phyloP scores from a whole-genome alignment of 306 rosid species.

The Citrullus mucosospermus region DNA sequence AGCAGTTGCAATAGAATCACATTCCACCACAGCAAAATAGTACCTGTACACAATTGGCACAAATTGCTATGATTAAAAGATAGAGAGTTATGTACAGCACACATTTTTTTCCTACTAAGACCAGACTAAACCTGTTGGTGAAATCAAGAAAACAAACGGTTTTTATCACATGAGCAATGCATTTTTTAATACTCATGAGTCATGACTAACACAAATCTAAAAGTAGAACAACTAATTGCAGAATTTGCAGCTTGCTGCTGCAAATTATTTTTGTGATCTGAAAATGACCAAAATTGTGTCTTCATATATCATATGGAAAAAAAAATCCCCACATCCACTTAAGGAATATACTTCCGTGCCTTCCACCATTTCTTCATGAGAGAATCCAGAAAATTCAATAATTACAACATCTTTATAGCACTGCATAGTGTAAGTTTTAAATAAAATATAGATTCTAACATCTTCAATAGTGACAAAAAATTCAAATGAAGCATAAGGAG shows the following conservation, averaged over 20 bases:
- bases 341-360: neutral
- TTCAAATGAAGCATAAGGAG: neutral
- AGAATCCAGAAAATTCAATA: neutral
- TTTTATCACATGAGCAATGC: neutral
- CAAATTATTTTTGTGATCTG: neutral
- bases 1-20: constrained; percentile 67
- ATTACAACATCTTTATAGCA: neutral
- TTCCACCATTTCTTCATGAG: neutral
- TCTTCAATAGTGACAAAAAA: neutral
- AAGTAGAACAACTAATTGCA: neutral
- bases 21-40: constrained; percentile 76
- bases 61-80: neutral
- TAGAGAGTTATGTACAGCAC: neutral
- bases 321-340: neutral
- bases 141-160: neutral
- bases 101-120: neutral
- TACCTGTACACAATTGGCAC: constrained; percentile 30
- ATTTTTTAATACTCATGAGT: neutral
- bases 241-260: neutral
- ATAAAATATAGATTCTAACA: neutral
- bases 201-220: neutral
- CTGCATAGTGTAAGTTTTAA: neutral
- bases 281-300: neutral
- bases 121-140: neutral
- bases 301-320: neutral